Conservation (phyloP, 2,329 filamentous ascomycete genomes). For the Leptoxyphium fumago region DNA sequence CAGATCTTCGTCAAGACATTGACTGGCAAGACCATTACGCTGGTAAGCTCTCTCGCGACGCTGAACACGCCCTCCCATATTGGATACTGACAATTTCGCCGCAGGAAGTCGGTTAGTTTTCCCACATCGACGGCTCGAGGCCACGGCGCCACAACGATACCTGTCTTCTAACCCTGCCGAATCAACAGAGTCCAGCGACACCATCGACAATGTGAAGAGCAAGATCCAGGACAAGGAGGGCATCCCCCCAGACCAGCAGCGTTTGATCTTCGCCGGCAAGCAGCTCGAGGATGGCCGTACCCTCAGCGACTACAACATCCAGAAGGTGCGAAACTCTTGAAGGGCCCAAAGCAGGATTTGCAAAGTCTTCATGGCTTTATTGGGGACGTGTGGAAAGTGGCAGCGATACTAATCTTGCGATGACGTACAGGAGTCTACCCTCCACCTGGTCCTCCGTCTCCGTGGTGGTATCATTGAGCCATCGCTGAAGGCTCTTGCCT, state of each 20-base stretch:
- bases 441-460: conserved; percentile 95
- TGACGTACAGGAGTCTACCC: conserved; percentile 68
- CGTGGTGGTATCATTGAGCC: conserved; percentile 99
- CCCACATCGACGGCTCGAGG: not conserved
- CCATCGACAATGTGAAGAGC: conserved; percentile 99
- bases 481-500: conserved; percentile 92
- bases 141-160: conserved; percentile 7
- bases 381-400: not conserved
- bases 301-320: conserved; percentile 97
- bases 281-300: conserved; percentile 98
- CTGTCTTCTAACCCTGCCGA: conserved; percentile 55
- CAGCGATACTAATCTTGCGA: conserved; percentile 3
- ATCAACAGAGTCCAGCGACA: conserved; percentile 87
- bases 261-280: conserved; percentile 97
- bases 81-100: not conserved
- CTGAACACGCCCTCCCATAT: too few species aligned
- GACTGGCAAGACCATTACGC: conserved; percentile 80
- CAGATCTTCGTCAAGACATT: conserved; percentile 26
- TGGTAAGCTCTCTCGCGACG: conserved; percentile 21
- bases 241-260: conserved; percentile 95
- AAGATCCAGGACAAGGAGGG: conserved; percentile 99
- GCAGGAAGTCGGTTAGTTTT: not conserved
- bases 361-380: not conserved
- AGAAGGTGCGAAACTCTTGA: conserved; percentile 55
- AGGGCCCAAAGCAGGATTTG: not conserved